These are phyloP conservation scores for Scutellaria baicalensis DNA, from an alignment of 257 asterid species.

Conservation along the genomic window DNA sequence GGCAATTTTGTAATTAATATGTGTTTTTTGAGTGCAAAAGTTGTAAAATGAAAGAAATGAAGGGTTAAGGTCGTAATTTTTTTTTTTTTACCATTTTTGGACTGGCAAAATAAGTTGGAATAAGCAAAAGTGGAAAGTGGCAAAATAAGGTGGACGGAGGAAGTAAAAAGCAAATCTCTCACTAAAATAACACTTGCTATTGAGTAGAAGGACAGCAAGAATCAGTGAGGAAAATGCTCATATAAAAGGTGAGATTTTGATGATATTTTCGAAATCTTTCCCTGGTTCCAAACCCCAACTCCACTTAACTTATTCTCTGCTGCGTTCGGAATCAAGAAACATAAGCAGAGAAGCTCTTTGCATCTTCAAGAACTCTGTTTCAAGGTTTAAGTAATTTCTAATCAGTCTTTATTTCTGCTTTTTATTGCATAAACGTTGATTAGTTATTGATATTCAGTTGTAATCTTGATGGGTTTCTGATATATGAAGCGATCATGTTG, in stretches of 20 bases:
- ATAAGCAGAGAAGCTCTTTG: background rate
- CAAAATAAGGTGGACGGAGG: too few relatives aligned
- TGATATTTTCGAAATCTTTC: background rate
- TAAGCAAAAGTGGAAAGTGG: too few relatives aligned
- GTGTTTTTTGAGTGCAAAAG: too few relatives aligned
- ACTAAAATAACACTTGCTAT: background rate
- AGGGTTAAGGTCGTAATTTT: too few relatives aligned
- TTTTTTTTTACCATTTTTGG: too few relatives aligned
- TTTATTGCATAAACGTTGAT: background rate
- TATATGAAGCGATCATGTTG: background rate
- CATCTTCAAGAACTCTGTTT: constrained; percentile 13
- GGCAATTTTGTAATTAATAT: too few relatives aligned
- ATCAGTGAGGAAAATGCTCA: background rate
- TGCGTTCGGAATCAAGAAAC: constrained; percentile 13
- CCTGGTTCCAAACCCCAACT: constrained; percentile 13
- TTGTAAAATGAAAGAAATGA: too few relatives aligned
- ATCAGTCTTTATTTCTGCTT: background rate
- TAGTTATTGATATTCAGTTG: too few relatives aligned
- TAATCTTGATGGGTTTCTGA: constrained; percentile 1
- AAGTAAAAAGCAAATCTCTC: too few relatives aligned
- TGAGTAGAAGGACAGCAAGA: too few relatives aligned
- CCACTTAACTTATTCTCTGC: background rate
- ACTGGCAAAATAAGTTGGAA: too few relatives aligned
- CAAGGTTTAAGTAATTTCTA: constrained; percentile 20
- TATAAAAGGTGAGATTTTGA: background rate